Base-by-base conservation (phyloP, 768 basidiomycete species). In the Lactifluus subvellereus region DNA sequence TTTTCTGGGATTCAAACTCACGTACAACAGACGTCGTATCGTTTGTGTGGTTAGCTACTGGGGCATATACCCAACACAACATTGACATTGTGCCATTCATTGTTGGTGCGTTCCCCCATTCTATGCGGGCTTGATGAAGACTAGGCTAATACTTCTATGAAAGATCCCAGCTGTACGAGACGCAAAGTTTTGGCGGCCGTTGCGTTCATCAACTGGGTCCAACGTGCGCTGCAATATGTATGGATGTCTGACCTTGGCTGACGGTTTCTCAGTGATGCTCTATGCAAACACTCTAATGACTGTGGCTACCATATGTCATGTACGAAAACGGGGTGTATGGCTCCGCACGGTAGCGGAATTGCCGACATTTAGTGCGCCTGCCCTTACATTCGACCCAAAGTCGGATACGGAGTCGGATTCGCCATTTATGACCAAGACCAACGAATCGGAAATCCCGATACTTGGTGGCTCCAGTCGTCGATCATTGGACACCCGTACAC, bases 281-380 rank as follows among this genome's bases (percentile, higher is more conserved):
- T 64, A 64, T 14, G 47, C 63, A 20, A 64, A 64, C 20, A 64
- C 63, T n/a, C 11, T 64, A 16, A 60, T 64, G 57, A 64, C 63
- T 6, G 63, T 64, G 20, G 63, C 63, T 33, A 64, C 59, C 30
- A 64, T 64, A 55, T 64, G 63, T n/a, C 63, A 64, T 42, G 54
- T 64, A 49, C 63, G 63, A 38, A 59, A 27, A 22, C 58, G 11
- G 33, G 20, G 22, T 6, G 54, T 64, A 33, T 64, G 63, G 63
- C 22, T 60, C 11, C 53, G 27, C 22, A 35, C 54, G 3, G 48
- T 60, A n/a, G 27, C 48, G 6, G 59, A 60, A 64, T 55, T 64
- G 38, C 63, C 63, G 2, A 55, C 48, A 16, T 55, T 64, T 38
- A 47, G 54, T 33, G 58, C 63, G 18, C 63, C 63, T 22, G 59